Evolutionary conservation across 2,329 filamentous ascomycete genomes (phyloP).

Genomic region (Helicocarpus griseus): DNA sequence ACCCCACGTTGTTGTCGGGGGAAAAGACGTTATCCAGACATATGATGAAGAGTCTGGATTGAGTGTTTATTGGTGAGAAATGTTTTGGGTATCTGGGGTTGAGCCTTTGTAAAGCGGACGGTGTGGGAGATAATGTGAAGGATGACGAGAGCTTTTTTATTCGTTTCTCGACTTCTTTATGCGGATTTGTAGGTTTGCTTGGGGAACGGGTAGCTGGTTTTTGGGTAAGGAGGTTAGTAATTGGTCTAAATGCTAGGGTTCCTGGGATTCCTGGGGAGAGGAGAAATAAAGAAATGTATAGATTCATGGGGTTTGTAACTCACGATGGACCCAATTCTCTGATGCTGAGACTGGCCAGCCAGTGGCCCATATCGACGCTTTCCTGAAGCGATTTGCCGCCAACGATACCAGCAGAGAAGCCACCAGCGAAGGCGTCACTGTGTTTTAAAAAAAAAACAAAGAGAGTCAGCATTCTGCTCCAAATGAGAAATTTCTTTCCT

Average conservation of each 20-base stretch:
- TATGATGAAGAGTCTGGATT: background rate
- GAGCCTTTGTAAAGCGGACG: slow-evolving; percentile 4
- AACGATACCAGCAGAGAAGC: slow-evolving; percentile 81
- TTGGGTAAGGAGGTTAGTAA: background rate
- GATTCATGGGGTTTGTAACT: no score
- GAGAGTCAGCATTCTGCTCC: no score
- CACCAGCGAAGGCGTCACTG: slow-evolving; percentile 89
- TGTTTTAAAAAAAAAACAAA: background rate
- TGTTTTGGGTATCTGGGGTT: slow-evolving; percentile 5
- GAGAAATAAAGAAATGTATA: background rate
- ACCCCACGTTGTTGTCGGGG: background rate
- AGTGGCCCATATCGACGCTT: slow-evolving; percentile 85
- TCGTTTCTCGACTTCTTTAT: slow-evolving; percentile 5
- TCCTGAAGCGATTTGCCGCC: slow-evolving; percentile 71
- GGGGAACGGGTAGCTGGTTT: slow-evolving; percentile 63
- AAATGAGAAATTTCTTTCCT: background rate
- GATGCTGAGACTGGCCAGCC: slow-evolving; percentile 89
- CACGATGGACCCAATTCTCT: slow-evolving; percentile 94
- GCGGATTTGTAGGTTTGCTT: slow-evolving; percentile 62
- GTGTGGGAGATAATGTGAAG: background rate
- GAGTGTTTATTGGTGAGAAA: background rate
- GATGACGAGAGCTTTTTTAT: no score
- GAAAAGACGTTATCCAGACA: background rate
- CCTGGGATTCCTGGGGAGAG: background rate
- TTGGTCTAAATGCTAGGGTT: background rate